Percentiles rank a stretch among this genome's conserved stretches.
These are phyloP conservation scores for Phytopythium delawarense DNA, from an alignment of 352 stramenopile genomes.

Conservation along the genomic window DNA sequence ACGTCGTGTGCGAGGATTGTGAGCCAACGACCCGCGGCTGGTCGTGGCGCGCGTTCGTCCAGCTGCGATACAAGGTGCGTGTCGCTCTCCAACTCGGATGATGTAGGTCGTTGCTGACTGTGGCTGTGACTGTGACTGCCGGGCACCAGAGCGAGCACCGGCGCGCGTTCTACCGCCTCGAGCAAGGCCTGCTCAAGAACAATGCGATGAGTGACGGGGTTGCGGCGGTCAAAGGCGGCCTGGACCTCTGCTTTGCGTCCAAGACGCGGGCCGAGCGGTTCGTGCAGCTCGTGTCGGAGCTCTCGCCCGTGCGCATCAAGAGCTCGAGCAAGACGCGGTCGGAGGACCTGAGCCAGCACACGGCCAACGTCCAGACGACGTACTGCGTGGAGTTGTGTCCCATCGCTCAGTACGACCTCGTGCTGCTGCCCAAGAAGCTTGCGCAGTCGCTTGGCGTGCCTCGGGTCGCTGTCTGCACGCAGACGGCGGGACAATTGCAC, in stretches of 20 bases:
- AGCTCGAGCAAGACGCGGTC: slow-evolving; percentile 71
- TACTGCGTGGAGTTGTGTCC: slow-evolving; percentile 68
- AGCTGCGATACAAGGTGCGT: slow-evolving; percentile 49
- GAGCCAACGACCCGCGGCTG: slow-evolving; percentile 32
- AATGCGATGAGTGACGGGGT: slow-evolving; percentile 57
- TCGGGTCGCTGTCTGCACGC: slow-evolving; percentile 44
- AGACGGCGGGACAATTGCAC: slow-evolving; percentile 59
- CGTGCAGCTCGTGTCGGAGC: slow-evolving; percentile 47
- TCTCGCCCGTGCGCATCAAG: slow-evolving; percentile 69
- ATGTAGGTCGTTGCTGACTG: not conserved
- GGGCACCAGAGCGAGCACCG: slow-evolving; percentile 58
- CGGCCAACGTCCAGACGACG: slow-evolving; percentile 63
- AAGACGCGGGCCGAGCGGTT: slow-evolving; percentile 57
- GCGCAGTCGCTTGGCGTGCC: slow-evolving; percentile 57
- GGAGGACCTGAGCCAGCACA: slow-evolving; percentile 58
- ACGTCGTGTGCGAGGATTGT: slow-evolving; percentile 41
- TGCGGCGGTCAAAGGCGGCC: slow-evolving; percentile 53
- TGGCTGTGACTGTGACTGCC: not conserved
- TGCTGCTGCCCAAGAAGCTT: slow-evolving; percentile 56
- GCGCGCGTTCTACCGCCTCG: slow-evolving; percentile 65
- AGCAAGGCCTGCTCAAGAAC: slow-evolving; percentile 75
- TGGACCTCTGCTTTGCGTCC: slow-evolving; percentile 76
- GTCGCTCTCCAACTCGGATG: not conserved
- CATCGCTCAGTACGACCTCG: slow-evolving; percentile 75
- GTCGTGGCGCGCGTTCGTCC: slow-evolving; percentile 59